Base-by-base conservation (phyloP, 305 asterid genomes). In the Stenogyne calaminthoides region DNA sequence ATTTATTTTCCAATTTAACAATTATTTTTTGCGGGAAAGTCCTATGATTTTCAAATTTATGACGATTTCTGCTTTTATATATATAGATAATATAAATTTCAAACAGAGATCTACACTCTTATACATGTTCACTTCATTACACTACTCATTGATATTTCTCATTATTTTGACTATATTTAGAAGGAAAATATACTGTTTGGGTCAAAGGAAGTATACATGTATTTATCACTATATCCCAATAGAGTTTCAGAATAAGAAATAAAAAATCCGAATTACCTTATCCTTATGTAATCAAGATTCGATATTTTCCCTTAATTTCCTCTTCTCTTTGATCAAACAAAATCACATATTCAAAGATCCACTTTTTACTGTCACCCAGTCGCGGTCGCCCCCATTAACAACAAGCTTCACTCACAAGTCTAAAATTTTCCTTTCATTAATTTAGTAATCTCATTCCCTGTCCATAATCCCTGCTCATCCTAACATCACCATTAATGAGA, bases 261-360 rank as follows among this genome's bases (percentile, higher is more conserved):
- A 12, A 15, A 10, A 15, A 40, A 22, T 25, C 3, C 29, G n/a
- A n/a, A n/a, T n/a, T n/a, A n/a, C n/a, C 29, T 25, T 60, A 22
- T 37, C 67, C 47, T 46, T 4, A 32, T 16, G 11, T 18, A 64
- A 64, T 58, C 70, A 76, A 72, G 73, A 69, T 64, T 76, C 77
- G n/a, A 39, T 8, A 16, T 44, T 20, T 42, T 60, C 46, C 72
- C 54, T 39, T 61, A 27, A 55, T 39, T 60, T 46, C 10, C 32
- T 18, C 39, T 7, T 27, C 40, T 52, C 37, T 25, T 65, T 56
- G 71, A 77, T 63, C 66, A 15, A n/a, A 61, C 55, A 7, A 70
- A 57, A 57, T 58, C n/a, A 18, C 66, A 27, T 44, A 80, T 64
- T 71, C 71, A 57, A 66, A 81, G 69, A 71, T 80, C 83, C 77